Conservation (phyloP, 1,284 basidiomycete genomes). For the Ganoderma multipileum region DNA sequence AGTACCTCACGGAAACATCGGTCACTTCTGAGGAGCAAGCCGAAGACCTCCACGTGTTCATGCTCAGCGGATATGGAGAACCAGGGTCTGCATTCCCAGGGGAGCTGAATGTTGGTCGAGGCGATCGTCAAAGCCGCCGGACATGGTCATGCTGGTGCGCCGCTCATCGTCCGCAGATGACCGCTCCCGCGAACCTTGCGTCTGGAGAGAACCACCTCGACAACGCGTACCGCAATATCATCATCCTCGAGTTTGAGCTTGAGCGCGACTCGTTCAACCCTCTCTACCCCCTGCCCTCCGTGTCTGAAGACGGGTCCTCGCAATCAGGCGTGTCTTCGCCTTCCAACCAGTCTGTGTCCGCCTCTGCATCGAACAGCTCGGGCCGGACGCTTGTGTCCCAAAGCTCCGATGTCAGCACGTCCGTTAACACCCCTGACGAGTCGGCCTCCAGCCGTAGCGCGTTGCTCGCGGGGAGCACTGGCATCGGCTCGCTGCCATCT, state of each 20-base stretch:
- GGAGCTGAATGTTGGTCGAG: slow-evolving; percentile 34
- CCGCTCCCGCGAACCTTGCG: slow-evolving; percentile 31
- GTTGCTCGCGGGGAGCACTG: slow-evolving; percentile 1
- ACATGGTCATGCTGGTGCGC: slow-evolving; percentile 91
- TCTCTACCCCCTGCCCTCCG: slow-evolving; percentile 55
- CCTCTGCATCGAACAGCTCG: slow-evolving; percentile 39
- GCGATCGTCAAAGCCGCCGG: slow-evolving; percentile 47
- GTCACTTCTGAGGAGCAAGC: slow-evolving; percentile 55
- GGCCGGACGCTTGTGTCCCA: slow-evolving; percentile 40
- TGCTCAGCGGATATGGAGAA: slow-evolving; percentile 75
- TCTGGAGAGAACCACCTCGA: slow-evolving; percentile 6
- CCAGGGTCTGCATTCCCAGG: slow-evolving; percentile 55
- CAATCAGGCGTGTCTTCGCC: slow-evolving; percentile 40
- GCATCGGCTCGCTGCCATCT: slow-evolving; percentile 13
- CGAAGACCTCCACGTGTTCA: slow-evolving; percentile 74
- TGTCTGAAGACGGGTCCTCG: slow-evolving; percentile 22
- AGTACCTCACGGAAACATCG: slow-evolving; percentile 65
- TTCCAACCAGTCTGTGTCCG: slow-evolving; percentile 36
- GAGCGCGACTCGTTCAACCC: slow-evolving; percentile 81
- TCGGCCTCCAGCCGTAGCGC: slow-evolving; percentile 20
- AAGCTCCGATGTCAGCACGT: slow-evolving; percentile 30
- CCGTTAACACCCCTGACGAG: slow-evolving; percentile 30
- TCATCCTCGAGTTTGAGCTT: slow-evolving; percentile 87
- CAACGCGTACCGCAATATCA: slow-evolving; percentile 42
- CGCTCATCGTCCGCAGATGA: slow-evolving; percentile 64